These are phyloP conservation scores for Citrus unshiu DNA, from an alignment of 345 rosid species.

Conservation along the genomic window DNA sequence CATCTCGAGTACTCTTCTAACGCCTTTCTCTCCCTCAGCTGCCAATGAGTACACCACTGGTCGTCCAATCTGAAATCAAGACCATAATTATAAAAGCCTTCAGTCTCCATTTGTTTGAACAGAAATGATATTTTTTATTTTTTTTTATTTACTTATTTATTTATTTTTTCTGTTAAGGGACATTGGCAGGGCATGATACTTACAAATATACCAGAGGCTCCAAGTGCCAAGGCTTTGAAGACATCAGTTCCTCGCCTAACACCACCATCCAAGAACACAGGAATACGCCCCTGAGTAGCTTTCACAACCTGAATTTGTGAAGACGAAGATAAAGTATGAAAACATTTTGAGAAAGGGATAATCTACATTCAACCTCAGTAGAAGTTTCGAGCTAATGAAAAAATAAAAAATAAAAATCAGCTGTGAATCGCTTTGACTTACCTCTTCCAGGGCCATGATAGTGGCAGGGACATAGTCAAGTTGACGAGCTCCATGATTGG, in stretches of 20 bases:
- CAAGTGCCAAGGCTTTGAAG: conserved; percentile 90
- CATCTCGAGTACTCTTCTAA: conserved; percentile 75
- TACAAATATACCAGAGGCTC: conserved; percentile 92
- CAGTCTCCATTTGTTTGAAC: background rate
- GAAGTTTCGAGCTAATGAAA: background rate
- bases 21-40: conserved; percentile 81
- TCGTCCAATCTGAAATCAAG: conserved; percentile 71
- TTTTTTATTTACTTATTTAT: no score
- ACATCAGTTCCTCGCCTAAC: conserved; percentile 95
- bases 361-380: background rate
- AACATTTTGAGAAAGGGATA: background rate
- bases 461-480: conserved; percentile 82
- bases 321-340: background rate
- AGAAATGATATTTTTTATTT: no score
- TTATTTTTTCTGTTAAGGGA: no score
- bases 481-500: conserved; percentile 95
- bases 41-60: conserved; percentile 87
- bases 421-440: conserved; percentile 1
- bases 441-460: conserved; percentile 92
- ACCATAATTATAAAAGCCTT: background rate
- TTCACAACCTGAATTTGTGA: conserved; percentile 59
- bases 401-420: background rate
- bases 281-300: conserved; percentile 79
- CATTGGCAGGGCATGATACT: conserved; percentile 16
- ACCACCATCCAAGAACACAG: conserved; percentile 93